phyloP scores from a whole-genome alignment of 2,329 filamentous ascomycete genomes.

The Ophiostoma populinum region DNA sequence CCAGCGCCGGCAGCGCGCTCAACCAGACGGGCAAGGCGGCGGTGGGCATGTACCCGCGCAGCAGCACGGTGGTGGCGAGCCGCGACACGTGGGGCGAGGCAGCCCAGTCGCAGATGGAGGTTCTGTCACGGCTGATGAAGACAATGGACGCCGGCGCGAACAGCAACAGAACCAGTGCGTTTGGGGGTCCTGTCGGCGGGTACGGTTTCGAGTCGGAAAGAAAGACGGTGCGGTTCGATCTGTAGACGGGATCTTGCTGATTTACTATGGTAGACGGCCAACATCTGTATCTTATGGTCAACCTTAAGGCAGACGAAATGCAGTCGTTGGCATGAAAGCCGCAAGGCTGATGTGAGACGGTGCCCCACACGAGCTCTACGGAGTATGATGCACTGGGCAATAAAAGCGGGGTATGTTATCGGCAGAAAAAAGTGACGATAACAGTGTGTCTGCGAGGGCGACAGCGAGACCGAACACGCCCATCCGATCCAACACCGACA shows the following conservation, averaged over 20 bases:
- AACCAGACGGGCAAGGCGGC: slow-evolving; percentile 10
- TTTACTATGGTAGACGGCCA: no score
- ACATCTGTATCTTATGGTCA: no score
- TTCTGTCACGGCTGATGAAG: slow-evolving; percentile 7
- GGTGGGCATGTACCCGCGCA: slow-evolving; percentile 10
- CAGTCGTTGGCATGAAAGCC: no score
- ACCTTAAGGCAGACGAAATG: no score
- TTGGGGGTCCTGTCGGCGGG: no score
- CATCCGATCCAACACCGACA: neutral
- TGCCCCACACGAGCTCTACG: no score
- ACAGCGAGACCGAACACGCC: neutral
- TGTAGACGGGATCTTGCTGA: neutral
- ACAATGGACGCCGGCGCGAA: slow-evolving; percentile 5
- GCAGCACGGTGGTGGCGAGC: slow-evolving; percentile 4
- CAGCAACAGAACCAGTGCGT: no score
- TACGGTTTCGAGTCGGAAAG: neutral
- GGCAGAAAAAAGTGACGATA: slow-evolving; percentile 4
- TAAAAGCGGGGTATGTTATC: no score
- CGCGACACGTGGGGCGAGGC: slow-evolving; percentile 11
- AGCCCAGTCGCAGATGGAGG: slow-evolving; percentile 10
- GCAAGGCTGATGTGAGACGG: no score
- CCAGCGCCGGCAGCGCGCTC: neutral
- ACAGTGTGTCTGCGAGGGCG: no score
- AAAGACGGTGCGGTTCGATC: slow-evolving; percentile 8
- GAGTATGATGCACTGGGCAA: no score